Evolutionary conservation across 2,329 filamentous ascomycete species (phyloP).

Genomic region (Exophiala calicioides): DNA sequence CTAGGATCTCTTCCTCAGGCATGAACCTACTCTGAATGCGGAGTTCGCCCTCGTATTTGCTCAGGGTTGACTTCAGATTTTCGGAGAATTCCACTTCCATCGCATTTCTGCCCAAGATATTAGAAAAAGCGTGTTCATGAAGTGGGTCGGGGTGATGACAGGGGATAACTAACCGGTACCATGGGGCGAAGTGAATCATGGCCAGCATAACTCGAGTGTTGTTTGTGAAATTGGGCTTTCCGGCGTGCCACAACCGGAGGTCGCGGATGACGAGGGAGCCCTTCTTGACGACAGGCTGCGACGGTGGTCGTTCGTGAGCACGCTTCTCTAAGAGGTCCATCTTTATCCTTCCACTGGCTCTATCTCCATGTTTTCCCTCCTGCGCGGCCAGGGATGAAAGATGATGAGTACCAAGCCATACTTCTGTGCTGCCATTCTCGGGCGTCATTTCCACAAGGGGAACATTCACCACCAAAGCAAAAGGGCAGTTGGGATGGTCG

Average conservation of each 20-base stretch:
- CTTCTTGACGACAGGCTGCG: conserved; percentile 47
- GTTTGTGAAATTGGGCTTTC: conserved; percentile 49
- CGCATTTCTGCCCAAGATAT: too few relatives aligned
- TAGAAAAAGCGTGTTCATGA: too few relatives aligned
- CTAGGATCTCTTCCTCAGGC: conserved; percentile 43
- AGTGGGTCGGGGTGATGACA: too few relatives aligned
- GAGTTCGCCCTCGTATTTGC: conserved; percentile 48
- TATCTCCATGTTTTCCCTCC: conserved; percentile 53
- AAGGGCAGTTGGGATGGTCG: conserved; percentile 55
- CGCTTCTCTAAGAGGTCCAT: conserved; percentile 36
- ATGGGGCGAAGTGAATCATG: conserved; percentile 42
- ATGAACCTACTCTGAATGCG: conserved; percentile 57
- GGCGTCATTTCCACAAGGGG: conserved; percentile 54
- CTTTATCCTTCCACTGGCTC: conserved; percentile 55
- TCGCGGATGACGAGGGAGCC: conserved; percentile 51
- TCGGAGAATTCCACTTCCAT: conserved; percentile 59
- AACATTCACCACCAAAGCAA: conserved; percentile 58
- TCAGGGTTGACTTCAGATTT: conserved; percentile 48
- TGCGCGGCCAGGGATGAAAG: conserved; percentile 42
- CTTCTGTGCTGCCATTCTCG: conserved; percentile 58
- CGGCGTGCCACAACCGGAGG: conserved; percentile 53
- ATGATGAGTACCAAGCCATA: conserved; percentile 61
- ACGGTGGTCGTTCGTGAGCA: conserved; percentile 35
- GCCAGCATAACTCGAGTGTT: conserved; percentile 51
- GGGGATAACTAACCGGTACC: too few relatives aligned